These are phyloP conservation scores for Nepenthes gracilis DNA, from an alignment of 148 eudicot species.

Conservation along the genomic window DNA sequence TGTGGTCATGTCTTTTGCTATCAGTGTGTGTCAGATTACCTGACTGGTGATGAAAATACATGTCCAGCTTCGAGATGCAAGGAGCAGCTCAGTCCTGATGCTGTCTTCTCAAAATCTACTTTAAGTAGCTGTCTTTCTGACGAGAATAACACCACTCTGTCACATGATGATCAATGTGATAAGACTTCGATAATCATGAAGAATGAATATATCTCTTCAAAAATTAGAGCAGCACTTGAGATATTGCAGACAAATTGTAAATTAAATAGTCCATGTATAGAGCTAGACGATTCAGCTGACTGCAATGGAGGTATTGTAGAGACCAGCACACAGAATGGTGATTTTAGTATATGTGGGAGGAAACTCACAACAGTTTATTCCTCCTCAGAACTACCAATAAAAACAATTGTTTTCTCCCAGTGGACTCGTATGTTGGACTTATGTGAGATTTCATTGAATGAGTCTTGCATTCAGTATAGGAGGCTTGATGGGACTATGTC, in stretches of 20 bases:
- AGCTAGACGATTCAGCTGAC: conserved; percentile 23
- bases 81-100: conserved; percentile 65
- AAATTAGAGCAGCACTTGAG: conserved; percentile 62
- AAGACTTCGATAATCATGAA: conserved; percentile 43
- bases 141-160: conserved; percentile 32
- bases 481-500: conserved; percentile 98
- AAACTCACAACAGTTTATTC: conserved; percentile 18
- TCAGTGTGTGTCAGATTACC: conserved; percentile 78
- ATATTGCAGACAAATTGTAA: conserved; percentile 51
- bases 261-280: conserved; percentile 25
- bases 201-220: conserved; percentile 60
- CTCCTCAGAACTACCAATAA: conserved; percentile 33
- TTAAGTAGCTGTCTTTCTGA: conserved; percentile 54
- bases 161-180: conserved; percentile 23
- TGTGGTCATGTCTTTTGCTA: conserved; percentile 95
- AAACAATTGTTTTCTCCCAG: conserved; percentile 92
- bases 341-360: conserved; percentile 13
- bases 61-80: conserved; percentile 81
- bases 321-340: conserved; percentile 7
- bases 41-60: conserved; percentile 73
- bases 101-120: conserved; percentile 61
- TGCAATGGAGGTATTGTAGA: conserved; percentile 15
- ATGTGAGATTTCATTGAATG: conserved; percentile 48
- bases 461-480: conserved; percentile 41
- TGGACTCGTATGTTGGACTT: conserved; percentile 96